These are phyloP conservation scores for Spathaspora girioi DNA, from an alignment of 805 yeast species.

Conservation along the genomic window DNA sequence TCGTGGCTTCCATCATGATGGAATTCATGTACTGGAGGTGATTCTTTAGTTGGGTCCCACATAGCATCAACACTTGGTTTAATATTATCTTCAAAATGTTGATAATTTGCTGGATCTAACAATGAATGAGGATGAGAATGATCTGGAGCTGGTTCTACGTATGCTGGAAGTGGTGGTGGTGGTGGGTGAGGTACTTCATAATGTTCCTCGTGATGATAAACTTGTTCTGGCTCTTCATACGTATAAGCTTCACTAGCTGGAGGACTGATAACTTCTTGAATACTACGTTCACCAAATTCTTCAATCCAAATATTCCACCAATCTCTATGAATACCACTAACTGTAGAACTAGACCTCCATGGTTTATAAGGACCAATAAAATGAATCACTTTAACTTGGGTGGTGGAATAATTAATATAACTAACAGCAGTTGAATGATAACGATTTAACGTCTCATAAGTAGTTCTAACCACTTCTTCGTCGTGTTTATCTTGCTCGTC, in stretches of 20 bases:
- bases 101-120: conserved; percentile 29
- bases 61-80: conserved; percentile 16
- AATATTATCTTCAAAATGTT: conserved; percentile 13
- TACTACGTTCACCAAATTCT: conserved; percentile 22
- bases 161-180: not conserved
- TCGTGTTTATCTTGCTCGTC: conserved; percentile 2
- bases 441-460: conserved; percentile 8
- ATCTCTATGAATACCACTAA: conserved; percentile 16
- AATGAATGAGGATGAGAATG: conserved; percentile 17
- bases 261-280: conserved; percentile 16
- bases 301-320: conserved; percentile 42
- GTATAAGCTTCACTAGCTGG: not conserved
- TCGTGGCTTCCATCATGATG: not conserved
- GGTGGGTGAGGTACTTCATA: not conserved
- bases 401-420: conserved; percentile 11
- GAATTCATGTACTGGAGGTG: conserved; percentile 33
- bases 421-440: conserved; percentile 19
- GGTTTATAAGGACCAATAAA: conserved; percentile 66
- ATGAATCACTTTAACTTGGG: conserved; percentile 52
- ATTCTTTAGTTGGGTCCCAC: conserved; percentile 45
- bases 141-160: not conserved
- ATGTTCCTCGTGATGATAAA: not conserved
- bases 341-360: conserved; percentile 33
- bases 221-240: not conserved
- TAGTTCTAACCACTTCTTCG: conserved; percentile 3